Evolutionary conservation across 2,329 filamentous ascomycete genomes (phyloP), one percentile per base, ranked within the genome.

Genomic region (Neoascochyta sp.): DNA sequence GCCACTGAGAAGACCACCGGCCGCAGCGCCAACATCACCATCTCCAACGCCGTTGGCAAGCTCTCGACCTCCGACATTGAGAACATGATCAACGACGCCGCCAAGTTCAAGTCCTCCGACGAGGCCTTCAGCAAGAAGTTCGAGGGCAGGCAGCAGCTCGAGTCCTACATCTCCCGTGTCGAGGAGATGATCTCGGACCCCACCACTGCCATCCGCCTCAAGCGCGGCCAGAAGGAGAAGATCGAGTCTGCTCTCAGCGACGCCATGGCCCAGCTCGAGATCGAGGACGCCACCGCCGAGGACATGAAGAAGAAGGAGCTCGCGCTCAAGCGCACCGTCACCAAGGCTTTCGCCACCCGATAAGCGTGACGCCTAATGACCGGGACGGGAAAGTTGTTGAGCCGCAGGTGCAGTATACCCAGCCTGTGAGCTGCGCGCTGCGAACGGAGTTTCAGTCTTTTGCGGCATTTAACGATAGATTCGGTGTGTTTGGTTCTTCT

Each of bases 281-380:
- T 98, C 62, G 86, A 90, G 70, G 93, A 98, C 54, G 86, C 86
- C 35, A 71, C 74, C 43, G 85, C 88, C 41, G 93, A 98, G 57
- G 92, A 98, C 65, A 76, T 98, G 56, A 96, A 94, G 86, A 96
- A 96, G 87, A 94, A 95, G 83, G 92, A 98, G 78, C 76, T 98
- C 51, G 88, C 88, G 41, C 80, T 98, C 48, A 98, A 96, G 87
- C 80, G 92, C 63, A 80, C 94, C 54, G 89, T 98, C 59, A 98
- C 92, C 71, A 98, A 96, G 84, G 89, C 86, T 59, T 94, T 94
- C 86, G 81, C 86, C 48, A 89, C 86, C 63, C 82, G 86, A 70
- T 94, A 89, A 50, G 38, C 36, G 46, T 38, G 34, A 40, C 38
- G 22, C 29, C 18, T 36, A 24, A 26, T 31, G 34, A 37, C 31